phyloP scores from a whole-genome alignment of 129 eudicot species.

The Sambucus nigra region DNA sequence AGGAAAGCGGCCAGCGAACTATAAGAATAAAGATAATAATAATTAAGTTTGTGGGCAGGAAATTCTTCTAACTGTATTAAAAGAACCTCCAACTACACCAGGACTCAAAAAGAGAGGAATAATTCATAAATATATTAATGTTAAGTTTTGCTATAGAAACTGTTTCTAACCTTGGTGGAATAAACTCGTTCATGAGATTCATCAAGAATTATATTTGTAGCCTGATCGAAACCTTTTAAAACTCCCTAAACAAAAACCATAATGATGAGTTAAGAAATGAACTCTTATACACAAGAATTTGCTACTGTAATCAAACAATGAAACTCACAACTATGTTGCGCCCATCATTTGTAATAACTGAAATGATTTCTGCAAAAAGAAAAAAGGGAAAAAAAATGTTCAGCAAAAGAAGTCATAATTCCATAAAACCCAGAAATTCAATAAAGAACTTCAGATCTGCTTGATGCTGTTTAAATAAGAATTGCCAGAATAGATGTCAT shows the following conservation, averaged over 20 bases:
- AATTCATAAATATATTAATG: neutral
- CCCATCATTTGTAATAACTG: constrained; percentile 46
- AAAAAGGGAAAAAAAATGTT: neutral
- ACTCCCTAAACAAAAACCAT: constrained; percentile 39
- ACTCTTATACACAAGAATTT: neutral
- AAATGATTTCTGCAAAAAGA: constrained; percentile 27
- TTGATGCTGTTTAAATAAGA: neutral
- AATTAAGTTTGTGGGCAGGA: no score
- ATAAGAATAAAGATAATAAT: no score
- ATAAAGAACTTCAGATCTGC: neutral
- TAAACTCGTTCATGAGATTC: constrained; percentile 64
- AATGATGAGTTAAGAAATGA: neutral
- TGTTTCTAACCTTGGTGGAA: neutral
- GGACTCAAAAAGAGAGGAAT: neutral
- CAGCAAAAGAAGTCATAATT: neutral
- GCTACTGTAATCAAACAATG: neutral
- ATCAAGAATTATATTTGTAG: constrained; percentile 82
- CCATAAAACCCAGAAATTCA: neutral
- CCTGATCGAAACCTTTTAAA: constrained; percentile 85
- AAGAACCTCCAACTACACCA: neutral
- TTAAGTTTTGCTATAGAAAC: neutral
- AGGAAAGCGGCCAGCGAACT: neutral
- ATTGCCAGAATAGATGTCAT: neutral
- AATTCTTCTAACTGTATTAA: neutral
- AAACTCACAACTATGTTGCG: constrained; percentile 65